Conservation (phyloP, 2,329 filamentous ascomycete species). For the Neocatenulostroma microsporum region DNA sequence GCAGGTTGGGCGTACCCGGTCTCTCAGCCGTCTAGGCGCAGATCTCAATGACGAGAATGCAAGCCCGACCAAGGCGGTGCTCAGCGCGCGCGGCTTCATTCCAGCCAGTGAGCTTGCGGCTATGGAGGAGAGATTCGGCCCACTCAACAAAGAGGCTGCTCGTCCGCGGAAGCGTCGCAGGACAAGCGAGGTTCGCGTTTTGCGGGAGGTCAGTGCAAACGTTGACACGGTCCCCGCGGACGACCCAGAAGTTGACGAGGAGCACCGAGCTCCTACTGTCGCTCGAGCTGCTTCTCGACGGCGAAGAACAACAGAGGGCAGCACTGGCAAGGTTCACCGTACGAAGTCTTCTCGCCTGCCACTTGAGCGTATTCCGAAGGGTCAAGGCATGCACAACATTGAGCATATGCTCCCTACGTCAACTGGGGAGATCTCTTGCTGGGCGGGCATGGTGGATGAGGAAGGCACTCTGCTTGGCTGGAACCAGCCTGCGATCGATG, state of each 20-base stretch:
- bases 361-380: slow-evolving; percentile 31
- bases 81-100: slow-evolving; percentile 17
- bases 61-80: slow-evolving; percentile 2
- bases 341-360: slow-evolving; percentile 32
- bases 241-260: neutral
- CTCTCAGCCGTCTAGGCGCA: neutral
- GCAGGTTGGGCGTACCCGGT: neutral
- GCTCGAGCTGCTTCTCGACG: slow-evolving; percentile 9
- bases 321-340: slow-evolving; percentile 17
- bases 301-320: slow-evolving; percentile 15
- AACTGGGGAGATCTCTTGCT: slow-evolving; percentile 3
- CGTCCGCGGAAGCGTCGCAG: slow-evolving; percentile 19
- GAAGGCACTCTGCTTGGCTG: slow-evolving; percentile 16
- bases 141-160: slow-evolving; percentile 7
- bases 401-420: slow-evolving; percentile 3
- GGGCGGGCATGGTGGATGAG: slow-evolving; percentile 12
- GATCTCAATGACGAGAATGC: slow-evolving; percentile 9
- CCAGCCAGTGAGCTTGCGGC: slow-evolving; percentile 24
- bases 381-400: slow-evolving; percentile 18
- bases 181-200: slow-evolving; percentile 14
- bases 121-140: slow-evolving; percentile 3
- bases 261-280: neutral
- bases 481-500: slow-evolving; percentile 19
- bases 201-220: slow-evolving; percentile 22
- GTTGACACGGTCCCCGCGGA: slow-evolving; percentile 6